Evolutionary conservation across 164 flowering plant species (phyloP), one percentile per base, ranked within the genome.

Genomic region (Vitis riparia): DNA sequence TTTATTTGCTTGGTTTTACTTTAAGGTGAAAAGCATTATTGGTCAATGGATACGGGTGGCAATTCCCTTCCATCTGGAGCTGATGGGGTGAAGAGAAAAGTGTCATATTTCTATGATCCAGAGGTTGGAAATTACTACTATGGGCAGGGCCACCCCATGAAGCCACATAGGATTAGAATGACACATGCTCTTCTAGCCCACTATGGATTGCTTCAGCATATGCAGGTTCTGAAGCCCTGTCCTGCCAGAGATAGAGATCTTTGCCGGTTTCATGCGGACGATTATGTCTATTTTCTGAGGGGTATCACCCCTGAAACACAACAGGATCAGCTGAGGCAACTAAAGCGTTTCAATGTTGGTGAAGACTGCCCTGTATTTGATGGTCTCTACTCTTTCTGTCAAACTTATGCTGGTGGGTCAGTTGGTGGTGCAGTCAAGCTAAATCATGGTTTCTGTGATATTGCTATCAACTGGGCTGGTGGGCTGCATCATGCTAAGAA

Each of bases 401-500:
- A 84, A 68, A 81, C 86, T 17, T 84, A 80, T 76, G 86, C 90
- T 19, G 90, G 88, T 69, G 90, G 88, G 3, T 82, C 88, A 5
- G 84, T 86, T 50, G 90, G 85, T 49, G 88, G 86, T 66, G 82
- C 90, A 8, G 83, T 79, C 19, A 81, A 79, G 69, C 62, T 86
- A 49, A 86, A 84, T 60, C 82, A 78, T 57, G 75, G 71, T 12
- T 66, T 53, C 6, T 80, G 79, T 76, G 90, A 86, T 56, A 86
- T 86, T 65, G 88, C 88, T 11, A 65, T 86, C n/a, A 85, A 86
- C 71, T 86, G 88, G 88, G 77, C 88, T 52, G 90, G 90, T 49
- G 90, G 90, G 14, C 79, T 86, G 17, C 90, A 86, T 70, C 90
- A 86, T 71, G 90, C 90, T 9, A 86, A 86, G 72, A 86, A 86